phyloP scores from a whole-genome alignment of 169 alveolate genomes.

The Plasmodium ovale region DNA sequence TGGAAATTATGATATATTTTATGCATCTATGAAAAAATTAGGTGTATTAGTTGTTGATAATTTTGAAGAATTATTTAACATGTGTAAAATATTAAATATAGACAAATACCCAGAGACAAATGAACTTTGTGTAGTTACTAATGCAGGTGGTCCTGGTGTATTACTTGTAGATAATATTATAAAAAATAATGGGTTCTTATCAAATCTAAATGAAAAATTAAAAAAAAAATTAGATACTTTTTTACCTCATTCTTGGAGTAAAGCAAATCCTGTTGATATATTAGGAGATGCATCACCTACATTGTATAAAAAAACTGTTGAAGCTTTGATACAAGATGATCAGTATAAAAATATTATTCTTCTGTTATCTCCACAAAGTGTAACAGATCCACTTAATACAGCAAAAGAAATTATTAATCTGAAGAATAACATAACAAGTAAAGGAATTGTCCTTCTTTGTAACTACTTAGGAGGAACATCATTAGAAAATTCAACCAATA shows the following conservation, averaged over 20 bases:
- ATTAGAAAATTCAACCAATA: conserved; percentile 79
- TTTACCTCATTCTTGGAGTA: conserved; percentile 86
- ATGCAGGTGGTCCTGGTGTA: conserved; percentile 91
- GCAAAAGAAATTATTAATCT: conserved; percentile 59
- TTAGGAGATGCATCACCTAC: conserved; percentile 88
- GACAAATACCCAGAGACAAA: conserved; percentile 82
- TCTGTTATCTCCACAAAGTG: conserved; percentile 85
- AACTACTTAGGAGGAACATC: conserved; percentile 86
- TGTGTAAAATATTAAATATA: conserved; percentile 77
- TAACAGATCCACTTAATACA: conserved; percentile 57
- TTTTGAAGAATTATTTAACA: conserved; percentile 84
- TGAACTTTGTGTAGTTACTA: conserved; percentile 83
- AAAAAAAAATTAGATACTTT: conserved; percentile 77
- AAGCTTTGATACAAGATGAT: conserved; percentile 79
- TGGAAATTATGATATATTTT: conserved; percentile 85
- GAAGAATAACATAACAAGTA: not conserved
- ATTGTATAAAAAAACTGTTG: conserved; percentile 82
- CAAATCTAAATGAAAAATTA: conserved; percentile 73
- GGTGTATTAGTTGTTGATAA: conserved; percentile 84
- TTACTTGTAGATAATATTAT: conserved; percentile 83
- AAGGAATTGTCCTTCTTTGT: conserved; percentile 19
- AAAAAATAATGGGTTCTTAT: conserved; percentile 78
- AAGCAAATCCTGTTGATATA: conserved; percentile 87
- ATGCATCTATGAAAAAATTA: conserved; percentile 83
- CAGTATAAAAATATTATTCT: conserved; percentile 82